Evolutionary conservation across 257 asterid genomes (phyloP).

Genomic region (Capsicum pubescens): DNA sequence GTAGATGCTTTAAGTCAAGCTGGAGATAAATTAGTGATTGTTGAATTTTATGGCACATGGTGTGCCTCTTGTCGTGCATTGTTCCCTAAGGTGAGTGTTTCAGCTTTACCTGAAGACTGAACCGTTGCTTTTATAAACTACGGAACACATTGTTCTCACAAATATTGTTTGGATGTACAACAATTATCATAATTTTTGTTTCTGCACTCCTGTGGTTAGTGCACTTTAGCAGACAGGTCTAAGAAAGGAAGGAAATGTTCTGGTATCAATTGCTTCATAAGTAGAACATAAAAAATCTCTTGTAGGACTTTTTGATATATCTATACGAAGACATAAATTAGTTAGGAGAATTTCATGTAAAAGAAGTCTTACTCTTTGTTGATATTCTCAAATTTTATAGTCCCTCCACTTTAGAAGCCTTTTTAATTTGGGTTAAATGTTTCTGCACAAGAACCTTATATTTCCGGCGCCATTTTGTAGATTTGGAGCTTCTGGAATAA

Average conservation of each 20-base stretch:
- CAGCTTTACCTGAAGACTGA: not conserved
- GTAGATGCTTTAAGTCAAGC: constrained; percentile 50
- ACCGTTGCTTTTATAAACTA: not conserved
- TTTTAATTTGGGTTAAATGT: not conserved
- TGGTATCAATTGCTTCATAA: not conserved
- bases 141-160: not conserved
- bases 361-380: not conserved
- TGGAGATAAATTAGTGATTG: constrained; percentile 52
- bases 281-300: not conserved
- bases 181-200: not conserved
- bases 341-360: not conserved
- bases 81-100: constrained; percentile 50
- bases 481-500: constrained; percentile 9
- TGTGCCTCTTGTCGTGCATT: constrained; percentile 64
- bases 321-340: not conserved
- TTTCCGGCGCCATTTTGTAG: not conserved
- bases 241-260: constrained; percentile 6
- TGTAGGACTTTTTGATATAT: not conserved
- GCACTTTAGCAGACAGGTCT: not conserved
- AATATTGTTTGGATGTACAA: not conserved
- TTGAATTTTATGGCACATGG: constrained; percentile 58
- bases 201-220: not conserved
- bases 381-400: not conserved
- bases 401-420: not conserved
- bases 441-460: constrained; percentile 6